These are phyloP conservation scores for Backusella luteola DNA, from an alignment of 192 early-diverging fungal genomes.

Conservation along the genomic window DNA sequence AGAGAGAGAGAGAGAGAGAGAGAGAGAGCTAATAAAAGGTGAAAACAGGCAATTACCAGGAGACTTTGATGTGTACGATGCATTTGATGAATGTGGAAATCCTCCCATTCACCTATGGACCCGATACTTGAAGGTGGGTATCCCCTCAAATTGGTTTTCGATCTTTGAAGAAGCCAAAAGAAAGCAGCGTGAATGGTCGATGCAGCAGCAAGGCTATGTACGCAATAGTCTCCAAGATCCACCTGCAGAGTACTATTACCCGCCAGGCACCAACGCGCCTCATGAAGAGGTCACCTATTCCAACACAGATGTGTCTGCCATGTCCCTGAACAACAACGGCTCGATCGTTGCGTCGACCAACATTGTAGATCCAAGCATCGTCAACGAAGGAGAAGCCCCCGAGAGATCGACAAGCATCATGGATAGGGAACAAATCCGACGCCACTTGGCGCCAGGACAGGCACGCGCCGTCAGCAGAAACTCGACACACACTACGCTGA, in stretches of 20 bases:
- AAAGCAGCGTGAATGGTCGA: constrained; percentile 28
- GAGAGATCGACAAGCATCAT: constrained; percentile 8
- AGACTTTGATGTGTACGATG: constrained; percentile 36
- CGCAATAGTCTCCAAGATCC: not conserved
- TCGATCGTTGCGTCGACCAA: not conserved
- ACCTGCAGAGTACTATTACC: not conserved
- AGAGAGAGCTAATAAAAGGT: not conserved
- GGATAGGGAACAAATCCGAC: constrained; percentile 13
- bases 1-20: constrained; percentile 11
- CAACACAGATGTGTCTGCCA: constrained; percentile 8
- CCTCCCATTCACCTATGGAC: constrained; percentile 39
- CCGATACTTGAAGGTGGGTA: constrained; percentile 20
- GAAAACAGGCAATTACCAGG: constrained; percentile 30
- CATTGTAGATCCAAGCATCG: not conserved
- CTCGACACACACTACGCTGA: not conserved
- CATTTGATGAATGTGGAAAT: constrained; percentile 38
- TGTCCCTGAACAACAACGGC: not conserved
- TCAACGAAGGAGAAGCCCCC: not conserved
- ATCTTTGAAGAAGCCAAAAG: constrained; percentile 39
- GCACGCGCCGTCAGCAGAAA: not conserved
- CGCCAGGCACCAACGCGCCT: not conserved
- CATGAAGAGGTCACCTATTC: not conserved
- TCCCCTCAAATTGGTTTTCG: constrained; percentile 35
- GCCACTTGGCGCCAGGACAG: constrained; percentile 12
- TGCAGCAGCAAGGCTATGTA: constrained; percentile 6